Percentiles rank a stretch among this genome's conserved stretches.
phyloP scores from a whole-genome alignment of 345 rosid species.

The Corchorus capsularis region DNA sequence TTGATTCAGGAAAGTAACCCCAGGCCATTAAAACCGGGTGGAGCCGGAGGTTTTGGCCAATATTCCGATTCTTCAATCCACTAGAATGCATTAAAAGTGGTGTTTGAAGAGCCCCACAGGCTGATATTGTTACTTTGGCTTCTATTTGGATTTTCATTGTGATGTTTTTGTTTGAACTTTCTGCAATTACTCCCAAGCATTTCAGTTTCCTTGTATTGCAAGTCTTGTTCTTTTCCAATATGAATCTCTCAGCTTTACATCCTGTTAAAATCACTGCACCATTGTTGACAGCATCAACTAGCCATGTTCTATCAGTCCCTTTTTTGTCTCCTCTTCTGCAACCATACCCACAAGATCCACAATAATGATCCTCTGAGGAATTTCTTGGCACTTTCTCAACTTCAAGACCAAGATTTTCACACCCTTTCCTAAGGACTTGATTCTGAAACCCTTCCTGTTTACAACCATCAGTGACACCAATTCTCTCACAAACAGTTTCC shows the following conservation, averaged over 20 bases:
- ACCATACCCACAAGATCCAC: conserved; percentile 86
- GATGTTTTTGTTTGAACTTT: conserved; percentile 41
- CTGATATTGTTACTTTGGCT: conserved; percentile 75
- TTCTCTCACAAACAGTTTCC: conserved; percentile 68
- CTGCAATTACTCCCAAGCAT: conserved; percentile 72
- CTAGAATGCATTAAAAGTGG: conserved; percentile 84
- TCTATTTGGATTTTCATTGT: conserved; percentile 54
- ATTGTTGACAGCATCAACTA: conserved; percentile 68
- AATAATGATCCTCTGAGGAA: conserved; percentile 74
- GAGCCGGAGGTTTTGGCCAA: conserved; percentile 77
- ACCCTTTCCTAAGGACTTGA: conserved; percentile 72
- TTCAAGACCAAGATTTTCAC: conserved; percentile 62
- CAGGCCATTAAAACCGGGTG: conserved; percentile 85
- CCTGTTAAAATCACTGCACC: conserved; percentile 77
- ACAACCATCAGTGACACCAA: conserved; percentile 71
- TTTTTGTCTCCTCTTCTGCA: conserved; percentile 79
- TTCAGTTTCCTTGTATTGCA: conserved; percentile 45
- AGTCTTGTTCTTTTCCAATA: conserved; percentile 41
- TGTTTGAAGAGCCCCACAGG: conserved; percentile 78
- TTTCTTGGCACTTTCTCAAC: conserved; percentile 58
- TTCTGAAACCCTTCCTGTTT: conserved; percentile 69
- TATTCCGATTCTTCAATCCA: conserved; percentile 68
- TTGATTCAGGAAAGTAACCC: conserved; percentile 90
- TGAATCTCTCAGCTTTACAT: conserved; percentile 76
- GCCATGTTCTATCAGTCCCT: conserved; percentile 84